Conservation (phyloP, 2,329 filamentous ascomycete genomes). For the Westerdykella ornata region DNA sequence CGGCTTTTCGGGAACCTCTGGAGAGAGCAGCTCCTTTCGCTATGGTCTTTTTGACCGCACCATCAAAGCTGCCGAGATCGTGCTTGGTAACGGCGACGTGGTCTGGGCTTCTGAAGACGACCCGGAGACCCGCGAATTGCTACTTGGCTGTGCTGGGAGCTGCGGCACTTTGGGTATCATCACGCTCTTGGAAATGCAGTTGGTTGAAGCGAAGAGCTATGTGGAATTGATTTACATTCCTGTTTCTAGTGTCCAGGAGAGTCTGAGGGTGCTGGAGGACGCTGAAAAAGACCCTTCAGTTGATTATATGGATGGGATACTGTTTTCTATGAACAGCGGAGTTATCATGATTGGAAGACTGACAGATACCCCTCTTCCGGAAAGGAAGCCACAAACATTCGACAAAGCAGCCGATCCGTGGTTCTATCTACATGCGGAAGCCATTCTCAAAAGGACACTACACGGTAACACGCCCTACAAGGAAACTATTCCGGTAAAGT, state of each 20-base stretch:
- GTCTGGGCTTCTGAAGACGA: slow-evolving; percentile 44
- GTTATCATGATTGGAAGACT: slow-evolving; percentile 58
- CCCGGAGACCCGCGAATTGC: slow-evolving; percentile 46
- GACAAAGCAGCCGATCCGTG: slow-evolving; percentile 58
- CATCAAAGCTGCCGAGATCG: slow-evolving; percentile 56
- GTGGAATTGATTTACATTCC: slow-evolving; percentile 59
- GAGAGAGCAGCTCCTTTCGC: slow-evolving; percentile 61
- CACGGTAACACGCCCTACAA: slow-evolving; percentile 11
- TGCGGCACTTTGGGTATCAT: slow-evolving; percentile 57
- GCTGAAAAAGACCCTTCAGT: slow-evolving; percentile 38
- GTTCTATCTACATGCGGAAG: slow-evolving; percentile 64
- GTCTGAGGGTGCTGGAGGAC: slow-evolving; percentile 45
- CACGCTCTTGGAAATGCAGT: slow-evolving; percentile 54
- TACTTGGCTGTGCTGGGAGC: slow-evolving; percentile 53
- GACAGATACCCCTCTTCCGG: slow-evolving; percentile 42
- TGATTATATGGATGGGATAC: slow-evolving; percentile 66
- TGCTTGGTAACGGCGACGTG: slow-evolving; percentile 53
- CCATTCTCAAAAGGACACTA: slow-evolving; percentile 12
- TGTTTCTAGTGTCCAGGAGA: slow-evolving; percentile 44
- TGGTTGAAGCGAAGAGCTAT: slow-evolving; percentile 49
- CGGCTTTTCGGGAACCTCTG: slow-evolving; percentile 59
- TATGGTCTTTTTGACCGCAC: slow-evolving; percentile 61
- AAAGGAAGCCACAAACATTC: slow-evolving; percentile 41
- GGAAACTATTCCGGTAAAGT: slow-evolving; percentile 43
- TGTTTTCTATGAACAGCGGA: slow-evolving; percentile 51